phyloP scores from a whole-genome alignment of 352 stramenopile genomes.

The Aphanomyces stellatus region DNA sequence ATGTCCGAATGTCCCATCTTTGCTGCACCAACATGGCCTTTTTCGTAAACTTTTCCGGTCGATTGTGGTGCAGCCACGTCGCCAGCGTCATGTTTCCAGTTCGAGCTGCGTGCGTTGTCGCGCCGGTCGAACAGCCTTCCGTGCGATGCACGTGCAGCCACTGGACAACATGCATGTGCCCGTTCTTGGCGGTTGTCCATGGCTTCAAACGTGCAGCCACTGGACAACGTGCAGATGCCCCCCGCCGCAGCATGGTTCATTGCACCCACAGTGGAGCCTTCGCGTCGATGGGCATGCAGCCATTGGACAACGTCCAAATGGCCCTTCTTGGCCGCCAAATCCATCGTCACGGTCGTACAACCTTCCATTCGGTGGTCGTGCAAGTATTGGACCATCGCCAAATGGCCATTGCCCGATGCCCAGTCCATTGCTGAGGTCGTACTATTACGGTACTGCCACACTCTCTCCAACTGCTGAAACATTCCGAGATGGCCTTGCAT shows the following conservation, averaged over 20 bases:
- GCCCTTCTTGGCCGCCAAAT: conserved; percentile 25
- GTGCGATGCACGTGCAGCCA: conserved; percentile 20
- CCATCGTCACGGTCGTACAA: conserved; percentile 30
- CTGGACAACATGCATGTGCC: conserved; percentile 23
- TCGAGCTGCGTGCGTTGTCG: conserved; percentile 39
- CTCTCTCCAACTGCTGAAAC: neutral
- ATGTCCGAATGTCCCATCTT: conserved; percentile 28
- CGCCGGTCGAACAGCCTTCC: conserved; percentile 30
- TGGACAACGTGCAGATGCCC: too few species aligned
- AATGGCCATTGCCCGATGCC: conserved; percentile 29
- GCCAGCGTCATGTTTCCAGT: conserved; percentile 37
- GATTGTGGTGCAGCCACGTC: conserved; percentile 25
- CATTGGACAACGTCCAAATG: conserved; percentile 29
- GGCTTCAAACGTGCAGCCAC: too few species aligned
- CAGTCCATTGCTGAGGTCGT: conserved; percentile 21
- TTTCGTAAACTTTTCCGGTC: conserved; percentile 25
- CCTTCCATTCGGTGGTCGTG: conserved; percentile 25
- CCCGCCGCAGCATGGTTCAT: conserved; percentile 31
- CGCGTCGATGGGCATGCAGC: conserved; percentile 27
- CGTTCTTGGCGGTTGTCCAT: too few species aligned
- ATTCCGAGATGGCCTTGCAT: neutral
- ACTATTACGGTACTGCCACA: neutral
- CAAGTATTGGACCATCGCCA: conserved; percentile 34
- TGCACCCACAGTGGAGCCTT: conserved; percentile 29
- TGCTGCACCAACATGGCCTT: conserved; percentile 27